Evolutionary conservation across 306 rosid species (phyloP), one percentile per base, ranked within the genome.

Genomic region (Vigna hirtella): DNA sequence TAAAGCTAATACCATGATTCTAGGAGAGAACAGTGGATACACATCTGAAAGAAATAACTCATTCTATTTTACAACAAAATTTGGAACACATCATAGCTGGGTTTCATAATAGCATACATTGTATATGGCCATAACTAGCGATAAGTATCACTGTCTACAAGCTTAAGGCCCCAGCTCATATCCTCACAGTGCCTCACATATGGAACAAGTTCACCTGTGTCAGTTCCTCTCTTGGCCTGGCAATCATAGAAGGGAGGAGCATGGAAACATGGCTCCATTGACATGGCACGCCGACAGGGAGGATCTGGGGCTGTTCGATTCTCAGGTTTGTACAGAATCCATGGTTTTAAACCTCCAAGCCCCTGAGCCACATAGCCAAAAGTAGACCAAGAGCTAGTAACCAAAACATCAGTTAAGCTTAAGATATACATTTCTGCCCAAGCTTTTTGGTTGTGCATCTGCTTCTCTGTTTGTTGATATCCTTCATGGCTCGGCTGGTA

Each of bases 141-240:
- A 4, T 47, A 73, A 36, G 55, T 36, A 30, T 66, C 0, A 36
- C 5, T 66, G 78, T 89, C 85, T 9, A 86, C 90, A 87, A 91
- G 78, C 82, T 91, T 91, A 66, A 91, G 96, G 70, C 96, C 96
- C 96, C 93, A 91, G 38, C 93, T 89, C 93, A 91, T 89, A 81
- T 91, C 96, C 82, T 91, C 93, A 66, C 96, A 91, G 67, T 91
- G 93, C 83, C 81, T 89, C 26, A 91, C 93, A 45, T 87, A 87
- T 13, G 96, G 91, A 77, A 91, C 96, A 62, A 89, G 50, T 4
- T 8, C 75, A 49, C 96, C 90, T 32, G 96, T 90, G 79, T 90
- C 94, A 22, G 55, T 49, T 73, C 94, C 96, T 17, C 69, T 83
- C 85, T 79, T 91, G 20, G 93, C 90, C 84, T 85, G 87, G 88